phyloP scores from a whole-genome alignment of 108 stramenopile genomes.

The Aurantiochytrium sp. region DNA sequence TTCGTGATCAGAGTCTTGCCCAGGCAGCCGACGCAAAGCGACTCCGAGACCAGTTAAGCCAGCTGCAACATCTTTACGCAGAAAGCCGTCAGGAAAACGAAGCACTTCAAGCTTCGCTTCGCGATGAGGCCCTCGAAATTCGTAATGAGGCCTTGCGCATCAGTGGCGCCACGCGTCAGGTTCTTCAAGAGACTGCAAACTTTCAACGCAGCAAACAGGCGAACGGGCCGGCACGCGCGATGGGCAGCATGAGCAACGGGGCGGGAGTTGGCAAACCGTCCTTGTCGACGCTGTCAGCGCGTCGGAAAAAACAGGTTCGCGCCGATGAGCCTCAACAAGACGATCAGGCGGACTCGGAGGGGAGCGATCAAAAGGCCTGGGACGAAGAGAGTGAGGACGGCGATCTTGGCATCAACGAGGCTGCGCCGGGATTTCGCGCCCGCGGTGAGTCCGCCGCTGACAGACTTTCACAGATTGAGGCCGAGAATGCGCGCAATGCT shows the following conservation, averaged over 20 bases:
- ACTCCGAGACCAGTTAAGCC: not conserved
- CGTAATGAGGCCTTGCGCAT: not conserved
- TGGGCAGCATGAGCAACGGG: no score
- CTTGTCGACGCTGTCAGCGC: no score
- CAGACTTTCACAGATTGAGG: not conserved
- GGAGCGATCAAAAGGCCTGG: not conserved
- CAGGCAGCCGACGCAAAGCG: not conserved
- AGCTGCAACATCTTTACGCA: not conserved
- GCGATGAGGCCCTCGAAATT: not conserved
- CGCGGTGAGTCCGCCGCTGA: not conserved
- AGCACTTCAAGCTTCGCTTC: not conserved
- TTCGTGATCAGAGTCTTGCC: not conserved
- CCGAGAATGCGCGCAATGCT: not conserved
- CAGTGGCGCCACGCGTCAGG: not conserved
- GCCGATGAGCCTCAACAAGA: not conserved
- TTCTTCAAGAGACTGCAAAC: not conserved
- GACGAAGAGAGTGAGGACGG: not conserved
- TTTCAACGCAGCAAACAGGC: not conserved
- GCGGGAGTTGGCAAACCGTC: no score
- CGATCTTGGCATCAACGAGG: not conserved
- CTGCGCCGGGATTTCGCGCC: not conserved
- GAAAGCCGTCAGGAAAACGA: not conserved
- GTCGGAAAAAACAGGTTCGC: no score
- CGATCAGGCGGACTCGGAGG: not conserved
- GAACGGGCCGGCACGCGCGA: no score